Base-by-base conservation (phyloP, 352 stramenopile genomes). In the Phytophthora europaea region DNA sequence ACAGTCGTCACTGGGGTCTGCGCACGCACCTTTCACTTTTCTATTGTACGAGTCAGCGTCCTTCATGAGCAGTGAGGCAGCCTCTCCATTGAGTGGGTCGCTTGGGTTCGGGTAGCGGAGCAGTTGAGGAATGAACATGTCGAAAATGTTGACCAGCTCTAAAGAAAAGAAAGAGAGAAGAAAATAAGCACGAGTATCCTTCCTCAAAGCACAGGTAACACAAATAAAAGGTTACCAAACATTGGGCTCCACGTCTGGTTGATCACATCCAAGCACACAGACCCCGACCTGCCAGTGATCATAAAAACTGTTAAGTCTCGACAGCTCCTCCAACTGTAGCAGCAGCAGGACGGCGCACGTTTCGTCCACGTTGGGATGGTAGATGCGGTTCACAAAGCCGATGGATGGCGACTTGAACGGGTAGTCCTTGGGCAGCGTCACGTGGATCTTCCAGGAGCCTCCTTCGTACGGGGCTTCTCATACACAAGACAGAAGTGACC, bases 171-270 rank as follows among this genome's bases (percentile, higher is more conserved):
- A 10, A 10, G 8, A 6, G 18, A 50, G 57, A 28, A 76, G 22
- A 65, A 28, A 43, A 34, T n/a, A 51, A 72, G 13, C 20, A 33
- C 65, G 8, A 76, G 63, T 45, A 13, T 5, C 28, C 7, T 6
- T 68, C 26, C 26, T 31, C 6, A 50, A 38, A 52, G 9, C 16
- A 40, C 23, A 54, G 22, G 34, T 5, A 26, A 52, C 9, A 33
- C 8, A 55, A 20, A 33, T n/a, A 12, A 10, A 54, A 40, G 51
- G 83, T 61, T 53, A 97, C 91, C 92, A 60, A 98, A 98, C 90
- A 98, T 97, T 18, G 94, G 94, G 61, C 91, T 98, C 94, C 94
- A 98, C 10, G 94, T 98, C 73, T 98, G 93, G 79, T 98, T 98
- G 75, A 98, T 98, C 51, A 98, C 94, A 63, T 98, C 94, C 65